Evolutionary conservation across 106 monocot species (phyloP).

Genomic region (Dendrobium chrysotoxum): DNA sequence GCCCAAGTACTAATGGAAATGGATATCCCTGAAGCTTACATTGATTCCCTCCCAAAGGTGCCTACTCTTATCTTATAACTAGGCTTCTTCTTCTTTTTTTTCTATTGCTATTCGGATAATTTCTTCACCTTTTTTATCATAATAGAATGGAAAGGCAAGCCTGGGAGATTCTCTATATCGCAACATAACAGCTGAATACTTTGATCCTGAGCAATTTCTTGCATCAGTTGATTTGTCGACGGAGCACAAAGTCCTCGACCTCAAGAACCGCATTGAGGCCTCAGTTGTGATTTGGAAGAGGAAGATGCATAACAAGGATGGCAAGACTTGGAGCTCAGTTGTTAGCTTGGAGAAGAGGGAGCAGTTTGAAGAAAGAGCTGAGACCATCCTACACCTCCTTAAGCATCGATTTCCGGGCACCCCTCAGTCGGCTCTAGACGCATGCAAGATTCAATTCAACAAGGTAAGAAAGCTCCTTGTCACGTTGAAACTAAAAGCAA

Average conservation of each 20-base stretch:
- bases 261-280: conserved; percentile 83
- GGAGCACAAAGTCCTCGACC: conserved; percentile 75
- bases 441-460: conserved; percentile 86
- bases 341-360: conserved; percentile 94
- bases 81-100: neutral
- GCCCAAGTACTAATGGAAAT: conserved; percentile 54
- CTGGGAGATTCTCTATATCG: conserved; percentile 58
- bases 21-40: conserved; percentile 61
- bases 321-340: conserved; percentile 74
- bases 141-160: conserved; percentile 56
- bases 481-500: neutral
- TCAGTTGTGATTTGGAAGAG: conserved; percentile 74
- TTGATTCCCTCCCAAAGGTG: conserved; percentile 63
- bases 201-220: conserved; percentile 72
- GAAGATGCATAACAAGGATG: conserved; percentile 86
- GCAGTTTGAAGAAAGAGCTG: conserved; percentile 88
- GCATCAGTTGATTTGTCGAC: conserved; percentile 61
- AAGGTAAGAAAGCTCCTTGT: conserved; percentile 23
- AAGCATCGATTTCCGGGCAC: conserved; percentile 86
- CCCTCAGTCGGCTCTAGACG: conserved; percentile 79
- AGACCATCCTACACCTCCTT: conserved; percentile 76
- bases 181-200: conserved; percentile 45
- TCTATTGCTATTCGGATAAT: neutral
- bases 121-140: neutral
- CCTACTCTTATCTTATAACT: neutral